Evolutionary conservation across 2,329 filamentous ascomycete genomes (phyloP), one percentile per base, ranked within the genome.

Genomic region (Rosellinia necatrix): DNA sequence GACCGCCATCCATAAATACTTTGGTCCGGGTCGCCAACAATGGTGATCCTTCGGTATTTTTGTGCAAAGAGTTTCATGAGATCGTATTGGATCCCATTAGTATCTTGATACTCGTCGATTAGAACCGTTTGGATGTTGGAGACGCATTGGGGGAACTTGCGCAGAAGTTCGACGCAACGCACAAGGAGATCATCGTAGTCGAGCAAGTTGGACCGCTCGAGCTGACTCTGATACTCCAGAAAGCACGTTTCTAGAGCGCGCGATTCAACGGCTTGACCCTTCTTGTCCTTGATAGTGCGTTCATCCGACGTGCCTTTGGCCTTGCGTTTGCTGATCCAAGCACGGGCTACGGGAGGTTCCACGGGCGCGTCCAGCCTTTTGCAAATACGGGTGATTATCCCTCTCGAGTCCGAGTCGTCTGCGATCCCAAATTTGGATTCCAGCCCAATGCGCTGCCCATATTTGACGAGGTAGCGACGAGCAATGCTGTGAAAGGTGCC

Each of bases 41-140:
- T 90, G 1, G 93, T 97, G 64, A 97, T 93, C n/a, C 86, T 82
- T 53, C 84, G 82, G 38, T 82, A 80, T 19, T 79, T 76, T 58
- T 91, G 85, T 1, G 92, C 91, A 66, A 99, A 87, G 1, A 96
- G 80, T 60, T 84, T 88, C 92, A 97, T 97, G 37, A 99, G 77
- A 64, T 97, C 91, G 67, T 96, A 97, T 72, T 99, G 93, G 4
- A 97, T 87, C 17, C 91, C 84, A 69, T 97, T 99, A 6, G 93
- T 97, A 74, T 99, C 93, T 73, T 99, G 93, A 61, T 97, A 99
- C 70, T 99, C 93, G 70, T 99, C 93, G 60, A 99, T 96, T 41
- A 99, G 80, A 6, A 97, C 92, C 0, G 91, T 85, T 71, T 97
- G 87, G 15, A 99, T 86, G 64, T 96, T 97, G 12, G 87, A 87